Base-by-base conservation (phyloP, 2,329 filamentous ascomycete species). In the Fulvia fulva region DNA sequence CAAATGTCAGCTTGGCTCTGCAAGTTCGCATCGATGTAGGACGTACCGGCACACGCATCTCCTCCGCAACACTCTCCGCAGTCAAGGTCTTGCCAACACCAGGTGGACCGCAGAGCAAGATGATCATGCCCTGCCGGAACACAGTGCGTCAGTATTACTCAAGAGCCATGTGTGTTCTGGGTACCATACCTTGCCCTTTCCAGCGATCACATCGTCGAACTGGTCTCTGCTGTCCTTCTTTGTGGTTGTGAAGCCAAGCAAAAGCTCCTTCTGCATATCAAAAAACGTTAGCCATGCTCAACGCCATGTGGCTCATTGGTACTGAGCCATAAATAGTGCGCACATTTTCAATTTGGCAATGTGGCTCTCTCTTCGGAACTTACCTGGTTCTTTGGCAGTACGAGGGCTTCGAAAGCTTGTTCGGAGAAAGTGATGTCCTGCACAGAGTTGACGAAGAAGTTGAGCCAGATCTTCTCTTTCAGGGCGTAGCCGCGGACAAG, bases 11-110 rank as follows among this genome's bases (percentile, higher is more conserved):
- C 34, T 41, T 41, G 11, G 7, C 14, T 12, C 34, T 5, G 6
- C 34, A n/a, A 16, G 34, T n/a, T n/a, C n/a, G 34, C 1, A 16
- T 12, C 16, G n/a, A 16, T 6, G 5, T 41, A 16, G n/a, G 14
- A 41, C 34, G 14, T 41, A 41, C 34, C 9, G 81, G 81, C 1
- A 77, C 77, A 32, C 75, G 71, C 75, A 81, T 80, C 52, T 77
- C 71, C 58, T 82, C 80, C 1, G 81, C 80, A 22, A 81, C 74
- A 50, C 74, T 75, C 63, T 81, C 80, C 5, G 77, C 78, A 2
- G 79, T 81, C 25, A 80, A 65, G 0, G 81, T 83, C 69, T 83
- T 83, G 16, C 81, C 81, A 1, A 81, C 78, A 2, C 81, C 81
- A 0, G 81, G 80, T 2, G 65, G 61, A 5, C 60, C 81, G 47